phyloP scores from a whole-genome alignment of 176 grass and related monocot genomes.

The Eragrostis nindensis region DNA sequence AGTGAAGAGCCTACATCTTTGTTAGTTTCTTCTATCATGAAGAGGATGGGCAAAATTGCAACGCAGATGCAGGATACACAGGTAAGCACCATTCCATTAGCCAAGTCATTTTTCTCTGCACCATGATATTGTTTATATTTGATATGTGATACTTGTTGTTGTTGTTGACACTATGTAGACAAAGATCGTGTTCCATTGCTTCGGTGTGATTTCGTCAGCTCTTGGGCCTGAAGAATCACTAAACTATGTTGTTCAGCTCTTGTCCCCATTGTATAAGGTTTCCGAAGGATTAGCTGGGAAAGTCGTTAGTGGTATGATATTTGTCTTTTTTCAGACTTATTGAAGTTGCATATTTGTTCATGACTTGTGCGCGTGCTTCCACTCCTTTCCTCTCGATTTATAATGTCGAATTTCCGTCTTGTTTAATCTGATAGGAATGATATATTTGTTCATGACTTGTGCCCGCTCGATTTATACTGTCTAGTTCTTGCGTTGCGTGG shows the following conservation, averaged over 20 bases:
- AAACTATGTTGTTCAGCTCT: slow-evolving; percentile 61
- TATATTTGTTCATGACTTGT: too few relatives aligned
- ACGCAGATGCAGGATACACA: slow-evolving; percentile 79
- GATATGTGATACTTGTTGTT: slow-evolving; percentile 20
- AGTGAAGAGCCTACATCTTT: slow-evolving; percentile 64
- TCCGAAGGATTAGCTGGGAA: slow-evolving; percentile 97
- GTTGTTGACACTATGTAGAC: slow-evolving; percentile 51
- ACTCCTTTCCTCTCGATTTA: background rate
- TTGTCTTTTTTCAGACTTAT: slow-evolving; percentile 14
- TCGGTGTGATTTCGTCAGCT: slow-evolving; percentile 62
- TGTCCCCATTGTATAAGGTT: slow-evolving; percentile 90
- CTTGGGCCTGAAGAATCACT: slow-evolving; percentile 71
- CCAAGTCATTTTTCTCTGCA: slow-evolving; percentile 1
- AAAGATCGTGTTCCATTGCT: slow-evolving; percentile 81
- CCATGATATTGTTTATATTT: slow-evolving; percentile 6
- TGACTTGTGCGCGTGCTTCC: background rate
- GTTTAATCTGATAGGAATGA: background rate
- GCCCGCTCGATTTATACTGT: too few relatives aligned
- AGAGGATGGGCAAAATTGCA: slow-evolving; percentile 93
- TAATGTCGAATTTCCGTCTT: background rate
- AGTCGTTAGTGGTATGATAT: slow-evolving; percentile 73
- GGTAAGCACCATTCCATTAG: slow-evolving; percentile 50
- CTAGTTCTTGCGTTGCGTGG: background rate
- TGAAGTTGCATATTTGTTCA: slow-evolving; percentile 5
- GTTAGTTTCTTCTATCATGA: slow-evolving; percentile 74